Base-by-base conservation (phyloP, 1,284 basidiomycete genomes). In the Testicularia cyperi region DNA sequence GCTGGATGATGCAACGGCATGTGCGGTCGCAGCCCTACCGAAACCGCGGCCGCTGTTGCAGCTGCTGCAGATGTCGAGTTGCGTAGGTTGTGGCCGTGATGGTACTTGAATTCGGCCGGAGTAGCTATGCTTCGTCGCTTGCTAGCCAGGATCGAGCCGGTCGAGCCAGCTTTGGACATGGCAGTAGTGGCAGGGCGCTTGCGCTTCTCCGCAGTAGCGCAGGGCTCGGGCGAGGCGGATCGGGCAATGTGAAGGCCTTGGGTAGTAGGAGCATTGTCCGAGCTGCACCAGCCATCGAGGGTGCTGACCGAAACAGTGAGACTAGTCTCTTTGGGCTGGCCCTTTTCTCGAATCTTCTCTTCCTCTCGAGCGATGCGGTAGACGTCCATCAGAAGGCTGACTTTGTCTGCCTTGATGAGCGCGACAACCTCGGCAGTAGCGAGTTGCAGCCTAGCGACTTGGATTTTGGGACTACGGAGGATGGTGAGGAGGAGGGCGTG, bases 341-440 rank as follows among this genome's bases (percentile, higher is more conserved):
- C 47, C 18, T 37, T 44, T 25, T 68, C 67, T 14, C 70, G 44
- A 10, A 74, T 43, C 38, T 55, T 56, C 40, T 73, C 71, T 40
- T 73, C 71, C 41, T 73, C 71, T 41, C 79, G 60, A 66, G 79
- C 81, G n/a, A 81, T 78, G 31, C 78, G 71, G 69, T 81, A 82
- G 18, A 82, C 77, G 52, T 81, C 80, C 35, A 78, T 77, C 5
- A 82, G 62, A 46, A 80, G 76, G 18, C 70, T 72, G 36, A 80
- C 75, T 47, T 79, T 79, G 25, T 79, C 78, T 4, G 75, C 75
- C 20, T 78, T 78, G 45, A 81, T 81, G 29, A 71, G 42, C 16
- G 79, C 79, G 13, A 74, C 75, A 18, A 79, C 75, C 42, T 80
- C 79, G n/a, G 79, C 79, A 1, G 80, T 80, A 4, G 80, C 80